Evolutionary conservation across 768 basidiomycete species (phyloP), one percentile per base, ranked within the genome.

Genomic region (Psilocybe subaeruginosa): DNA sequence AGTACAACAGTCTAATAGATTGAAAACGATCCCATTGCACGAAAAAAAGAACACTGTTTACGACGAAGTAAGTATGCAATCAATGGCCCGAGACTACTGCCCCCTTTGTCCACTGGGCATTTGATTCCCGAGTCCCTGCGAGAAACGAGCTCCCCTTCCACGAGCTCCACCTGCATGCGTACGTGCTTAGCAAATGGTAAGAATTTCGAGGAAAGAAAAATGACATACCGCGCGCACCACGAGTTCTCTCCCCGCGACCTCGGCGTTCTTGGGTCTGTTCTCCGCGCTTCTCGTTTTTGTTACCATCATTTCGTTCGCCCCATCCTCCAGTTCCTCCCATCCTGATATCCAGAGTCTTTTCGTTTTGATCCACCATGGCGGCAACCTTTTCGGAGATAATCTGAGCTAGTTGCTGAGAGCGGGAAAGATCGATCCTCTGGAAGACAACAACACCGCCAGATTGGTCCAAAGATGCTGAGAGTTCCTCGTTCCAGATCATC

Each of bases 401-500:
- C 69, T 91, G 91, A 1, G 93, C 89, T n/a, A 98, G 80, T 72
- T 95, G 91, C 74, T 99, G 97, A 3, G 90, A 81, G 49, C 93
- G 90, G 14, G 91, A 88, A 39, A 92, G 83, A 67, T 98, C 96
- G 59, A 94, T 85, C 58, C 94, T 89, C 72, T 99, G 94, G 82
- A 99, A 95, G 49, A 97, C 89, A 58, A 99, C 85, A 46, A 97
- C 95, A 39, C 88, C 90, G 23, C 89, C 89, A 16, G 93, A 89
- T 71, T 93, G 94, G 73, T 99, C 97, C 57, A 99, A 81, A 14
- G 95, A 96, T 2, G 97, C 97, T 1, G 91, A 82, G 9, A 99
- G 80, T 70, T 98, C 95, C 69, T 98, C 97, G 69, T 84, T 94
- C 94, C 96, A 98, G 68, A 99, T 97, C 97, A 99, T 98, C 76